A percentile compares a stretch with the other conserved stretches of the same genome.
These are phyloP conservation scores for Moesziomyces aphidis DNA, from an alignment of 1,284 basidiomycete species.

Conservation along the genomic window DNA sequence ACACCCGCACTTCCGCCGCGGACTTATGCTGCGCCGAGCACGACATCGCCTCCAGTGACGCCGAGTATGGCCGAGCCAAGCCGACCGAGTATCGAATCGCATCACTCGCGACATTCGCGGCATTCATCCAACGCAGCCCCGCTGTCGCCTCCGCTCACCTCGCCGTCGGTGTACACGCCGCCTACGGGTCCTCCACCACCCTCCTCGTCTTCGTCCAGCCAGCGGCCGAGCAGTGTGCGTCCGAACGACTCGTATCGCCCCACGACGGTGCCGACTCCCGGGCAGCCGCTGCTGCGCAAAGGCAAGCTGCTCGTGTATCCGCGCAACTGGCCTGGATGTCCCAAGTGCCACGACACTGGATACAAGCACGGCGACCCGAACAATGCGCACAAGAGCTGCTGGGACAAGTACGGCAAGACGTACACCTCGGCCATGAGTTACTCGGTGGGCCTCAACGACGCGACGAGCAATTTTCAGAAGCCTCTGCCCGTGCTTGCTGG, in stretches of 20 bases:
- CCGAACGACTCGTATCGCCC: slow-evolving; percentile 30
- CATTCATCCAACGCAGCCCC: slow-evolving; percentile 12
- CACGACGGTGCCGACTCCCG: slow-evolving; percentile 46
- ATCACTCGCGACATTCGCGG: slow-evolving; percentile 28
- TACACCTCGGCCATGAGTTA: slow-evolving; percentile 47
- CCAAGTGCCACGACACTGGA: slow-evolving; percentile 51
- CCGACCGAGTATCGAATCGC: slow-evolving; percentile 32
- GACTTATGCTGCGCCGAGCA: slow-evolving; percentile 11
- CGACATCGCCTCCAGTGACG: slow-evolving; percentile 1
- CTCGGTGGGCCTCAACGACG: slow-evolving; percentile 28
- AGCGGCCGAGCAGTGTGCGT: slow-evolving; percentile 6
- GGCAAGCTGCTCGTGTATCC: slow-evolving; percentile 52
- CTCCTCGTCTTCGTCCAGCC: slow-evolving; percentile 8
- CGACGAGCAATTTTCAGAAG: slow-evolving; percentile 28
- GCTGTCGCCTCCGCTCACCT: slow-evolving; percentile 1
- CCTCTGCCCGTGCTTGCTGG: slow-evolving; percentile 28
- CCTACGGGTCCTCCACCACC: slow-evolving; percentile 21
- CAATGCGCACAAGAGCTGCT: slow-evolving; percentile 48
- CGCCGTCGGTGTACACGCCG: slow-evolving; percentile 22
- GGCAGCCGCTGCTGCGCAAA: slow-evolving; percentile 43
- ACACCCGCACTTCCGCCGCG: slow-evolving; percentile 19
- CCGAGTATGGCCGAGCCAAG: neutral
- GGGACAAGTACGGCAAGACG: slow-evolving; percentile 51
- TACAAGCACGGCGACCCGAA: slow-evolving; percentile 53
- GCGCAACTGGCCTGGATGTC: slow-evolving; percentile 39